A percentile compares a stretch with the other conserved stretches of the same genome.
phyloP scores from a whole-genome alignment of 78 protist species.

The Monosiga brevicollis region DNA sequence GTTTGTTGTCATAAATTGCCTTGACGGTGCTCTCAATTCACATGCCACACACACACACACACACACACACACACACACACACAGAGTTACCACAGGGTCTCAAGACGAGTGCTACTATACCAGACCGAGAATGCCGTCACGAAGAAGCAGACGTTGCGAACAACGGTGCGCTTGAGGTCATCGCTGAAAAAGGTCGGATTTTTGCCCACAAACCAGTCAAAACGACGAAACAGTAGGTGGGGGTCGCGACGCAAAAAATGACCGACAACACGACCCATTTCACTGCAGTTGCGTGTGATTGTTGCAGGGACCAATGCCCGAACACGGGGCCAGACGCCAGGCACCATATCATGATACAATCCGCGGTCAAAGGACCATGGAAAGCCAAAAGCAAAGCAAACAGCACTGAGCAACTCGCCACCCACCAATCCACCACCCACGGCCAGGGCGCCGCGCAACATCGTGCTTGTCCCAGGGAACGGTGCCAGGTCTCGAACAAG shows the following conservation, averaged over 20 bases:
- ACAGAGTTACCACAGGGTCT: background rate
- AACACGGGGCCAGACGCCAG: background rate
- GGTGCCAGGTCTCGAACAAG: background rate
- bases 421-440: background rate
- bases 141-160: background rate
- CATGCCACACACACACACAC: background rate
- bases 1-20: no score
- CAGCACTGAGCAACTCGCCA: background rate
- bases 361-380: background rate
- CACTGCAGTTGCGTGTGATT: background rate
- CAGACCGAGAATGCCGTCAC: background rate
- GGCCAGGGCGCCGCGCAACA: background rate
- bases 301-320: background rate
- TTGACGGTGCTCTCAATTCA: no score
- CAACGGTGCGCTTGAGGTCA: background rate
- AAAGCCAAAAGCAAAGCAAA: background rate
- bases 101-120: background rate
- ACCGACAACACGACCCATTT: background rate
- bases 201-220: background rate
- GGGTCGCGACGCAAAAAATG: background rate
- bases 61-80: background rate
- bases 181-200: background rate
- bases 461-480: background rate
- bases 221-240: background rate
- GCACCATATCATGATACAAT: background rate